Evolutionary conservation across 2,329 filamentous ascomycete genomes (phyloP), one percentile per base, ranked within the genome.

Genomic region (Fusarium xylarioides): DNA sequence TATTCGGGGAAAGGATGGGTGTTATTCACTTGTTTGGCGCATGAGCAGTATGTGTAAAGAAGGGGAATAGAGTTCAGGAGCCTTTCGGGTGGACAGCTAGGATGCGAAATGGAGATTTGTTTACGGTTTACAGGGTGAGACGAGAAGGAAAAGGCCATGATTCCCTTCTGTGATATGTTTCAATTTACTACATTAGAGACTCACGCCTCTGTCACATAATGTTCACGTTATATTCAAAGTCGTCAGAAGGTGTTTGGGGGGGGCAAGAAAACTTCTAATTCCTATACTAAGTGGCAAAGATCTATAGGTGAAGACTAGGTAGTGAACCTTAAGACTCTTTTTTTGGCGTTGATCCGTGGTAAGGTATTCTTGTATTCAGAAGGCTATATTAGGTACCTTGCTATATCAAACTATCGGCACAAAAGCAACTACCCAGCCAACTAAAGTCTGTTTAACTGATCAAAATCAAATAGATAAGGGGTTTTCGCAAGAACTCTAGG

Each of bases 1-100:
- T 40, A 49, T 40, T 62, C 63, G 66, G 55, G 64, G 50, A 50
- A 47, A 65, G 58, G 47, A 64, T 71, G 68, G 57, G 74, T 59
- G 56, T 59, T 50, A 34, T 66, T 49, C 37, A 26, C 63, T 47
- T 68, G 44, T 56, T 40, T 53, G 67, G 63, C 63, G 63, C 62
- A 72, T 68, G 43, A 68, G 67, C 38, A 64, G 58, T 54, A 52
- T 47, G 63, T 71, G 53, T 63, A 30, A 57, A 63, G 54, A 57
- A 61, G 21, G 38, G 56, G 35, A 50, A 66, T 76, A 71, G 66
- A 74, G 55, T 66, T 40, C 23, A 38, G 34, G 26, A 50, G 38
- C 64, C 43, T 49, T 52, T 46, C 42, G 54, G 50, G 54, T 53
- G 58, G 53, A 63, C 44, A 56, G 40, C 42, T 23, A 32, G 42